Evolutionary conservation across 2,329 filamentous ascomycete genomes (phyloP).

Genomic region (Colletotrichum musae): DNA sequence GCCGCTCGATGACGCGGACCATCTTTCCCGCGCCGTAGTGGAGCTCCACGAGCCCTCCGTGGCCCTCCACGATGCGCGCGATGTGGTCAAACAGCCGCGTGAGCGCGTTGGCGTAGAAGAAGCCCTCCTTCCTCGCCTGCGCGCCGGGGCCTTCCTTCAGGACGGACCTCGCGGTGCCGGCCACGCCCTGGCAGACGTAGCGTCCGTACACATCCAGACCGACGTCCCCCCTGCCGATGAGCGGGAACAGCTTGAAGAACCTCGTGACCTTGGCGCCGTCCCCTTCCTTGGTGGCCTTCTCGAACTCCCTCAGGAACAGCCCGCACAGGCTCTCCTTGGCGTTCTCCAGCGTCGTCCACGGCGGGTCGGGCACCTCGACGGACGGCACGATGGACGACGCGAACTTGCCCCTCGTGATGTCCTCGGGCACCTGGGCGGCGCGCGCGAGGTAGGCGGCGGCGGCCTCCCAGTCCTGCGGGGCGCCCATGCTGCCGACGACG

Average conservation of each 20-base stretch:
- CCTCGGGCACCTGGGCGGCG: slow-evolving; percentile 83
- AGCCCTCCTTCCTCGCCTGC: slow-evolving; percentile 77
- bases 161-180: slow-evolving; percentile 84
- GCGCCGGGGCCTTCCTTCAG: slow-evolving; percentile 73
- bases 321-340: slow-evolving; percentile 92
- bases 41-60: slow-evolving; percentile 90
- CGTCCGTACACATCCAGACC: slow-evolving; percentile 95
- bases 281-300: slow-evolving; percentile 88
- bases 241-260: slow-evolving; percentile 97
- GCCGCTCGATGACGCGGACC: slow-evolving; percentile 90
- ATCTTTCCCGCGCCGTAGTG: slow-evolving; percentile 96
- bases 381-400: slow-evolving; percentile 94
- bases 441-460: slow-evolving; percentile 91
- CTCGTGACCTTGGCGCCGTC: slow-evolving; percentile 92
- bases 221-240: slow-evolving; percentile 90
- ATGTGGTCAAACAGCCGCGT: slow-evolving; percentile 98
- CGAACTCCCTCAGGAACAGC: slow-evolving; percentile 94
- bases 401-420: slow-evolving; percentile 87
- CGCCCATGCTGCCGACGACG: slow-evolving; percentile 96
- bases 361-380: slow-evolving; percentile 93
- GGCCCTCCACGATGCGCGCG: slow-evolving; percentile 93
- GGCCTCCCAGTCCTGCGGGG: slow-evolving; percentile 98
- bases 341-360: slow-evolving; percentile 86
- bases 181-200: slow-evolving; percentile 96
- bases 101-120: slow-evolving; percentile 92